Conservation (phyloP, 192 early-diverging fungal species). For the Lobosporangium transversale region DNA sequence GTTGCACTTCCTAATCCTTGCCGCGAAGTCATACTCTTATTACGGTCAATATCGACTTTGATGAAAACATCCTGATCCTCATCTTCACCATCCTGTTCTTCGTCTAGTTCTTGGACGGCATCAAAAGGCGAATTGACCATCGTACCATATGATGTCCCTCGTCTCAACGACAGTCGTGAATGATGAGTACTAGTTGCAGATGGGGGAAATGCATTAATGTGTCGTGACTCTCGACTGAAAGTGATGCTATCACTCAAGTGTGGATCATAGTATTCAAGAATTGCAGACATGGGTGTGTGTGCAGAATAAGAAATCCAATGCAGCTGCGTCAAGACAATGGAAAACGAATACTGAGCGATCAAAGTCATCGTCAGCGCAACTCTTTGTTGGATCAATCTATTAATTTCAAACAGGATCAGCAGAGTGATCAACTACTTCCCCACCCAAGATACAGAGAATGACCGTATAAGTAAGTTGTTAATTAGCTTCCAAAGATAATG, state of each 20-base stretch:
- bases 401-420: slow-evolving; percentile 36
- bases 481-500: too few species aligned
- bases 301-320: slow-evolving; percentile 49
- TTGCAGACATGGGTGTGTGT: slow-evolving; percentile 51
- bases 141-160: slow-evolving; percentile 41
- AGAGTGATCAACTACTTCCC: slow-evolving; percentile 33
- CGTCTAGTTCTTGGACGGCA: slow-evolving; percentile 38
- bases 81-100: slow-evolving; percentile 32
- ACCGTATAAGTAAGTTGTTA: too few species aligned
- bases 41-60: slow-evolving; percentile 38
- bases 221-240: slow-evolving; percentile 41
- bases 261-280: slow-evolving; percentile 42
- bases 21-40: not conserved
- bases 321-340: slow-evolving; percentile 28
- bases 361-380: slow-evolving; percentile 6
- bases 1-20: not conserved
- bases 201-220: slow-evolving; percentile 7
- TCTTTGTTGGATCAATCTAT: slow-evolving; percentile 32
- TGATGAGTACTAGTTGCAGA: too few species aligned
- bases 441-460: too few species aligned
- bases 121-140: slow-evolving; percentile 32
- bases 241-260: slow-evolving; percentile 38
- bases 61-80: slow-evolving; percentile 39
- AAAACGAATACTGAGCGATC: slow-evolving; percentile 28
- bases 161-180: slow-evolving; percentile 5